These are phyloP conservation scores for Poa pratensis DNA, from an alignment of 176 grass and related monocot genomes.

Conservation along the genomic window DNA sequence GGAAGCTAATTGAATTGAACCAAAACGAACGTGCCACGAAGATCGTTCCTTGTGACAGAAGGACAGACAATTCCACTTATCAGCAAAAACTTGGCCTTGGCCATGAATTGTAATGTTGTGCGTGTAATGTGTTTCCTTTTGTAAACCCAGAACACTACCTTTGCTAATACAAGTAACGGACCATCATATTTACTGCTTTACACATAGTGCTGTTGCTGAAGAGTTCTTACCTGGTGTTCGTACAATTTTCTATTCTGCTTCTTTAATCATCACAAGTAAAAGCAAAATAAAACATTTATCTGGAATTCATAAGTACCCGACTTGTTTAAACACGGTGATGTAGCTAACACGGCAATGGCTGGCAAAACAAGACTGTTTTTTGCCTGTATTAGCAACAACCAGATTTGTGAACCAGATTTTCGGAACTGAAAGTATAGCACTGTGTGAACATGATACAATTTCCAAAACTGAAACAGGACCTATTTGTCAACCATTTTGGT, in stretches of 20 bases:
- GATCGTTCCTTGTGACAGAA: constrained; percentile 14
- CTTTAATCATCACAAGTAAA: neutral
- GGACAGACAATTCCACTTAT: neutral
- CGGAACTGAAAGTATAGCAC: constrained; percentile 34
- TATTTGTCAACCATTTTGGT: constrained; percentile 13
- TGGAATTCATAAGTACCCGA: neutral
- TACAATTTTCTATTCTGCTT: neutral
- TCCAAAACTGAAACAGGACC: neutral
- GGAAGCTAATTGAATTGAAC: constrained; percentile 25
- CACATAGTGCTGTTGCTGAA: neutral
- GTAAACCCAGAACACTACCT: constrained; percentile 30
- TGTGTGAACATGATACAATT: constrained; percentile 18
- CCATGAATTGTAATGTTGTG: constrained; percentile 14
- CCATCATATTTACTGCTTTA: neutral
- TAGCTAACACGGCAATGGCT: neutral
- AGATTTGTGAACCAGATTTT: constrained; percentile 13
- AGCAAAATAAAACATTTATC: neutral
- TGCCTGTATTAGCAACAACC: neutral
- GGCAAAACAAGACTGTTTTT: neutral
- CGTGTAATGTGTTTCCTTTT: constrained; percentile 20
- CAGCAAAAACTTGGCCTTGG: constrained; percentile 20
- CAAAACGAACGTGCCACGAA: constrained; percentile 2
- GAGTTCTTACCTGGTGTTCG: neutral
- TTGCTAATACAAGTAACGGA: constrained; percentile 24
- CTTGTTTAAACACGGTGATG: neutral